Evolutionary conservation across 163 green algal genomes (phyloP), one percentile per base, ranked within the genome.

Genomic region (Volvox carteri): DNA sequence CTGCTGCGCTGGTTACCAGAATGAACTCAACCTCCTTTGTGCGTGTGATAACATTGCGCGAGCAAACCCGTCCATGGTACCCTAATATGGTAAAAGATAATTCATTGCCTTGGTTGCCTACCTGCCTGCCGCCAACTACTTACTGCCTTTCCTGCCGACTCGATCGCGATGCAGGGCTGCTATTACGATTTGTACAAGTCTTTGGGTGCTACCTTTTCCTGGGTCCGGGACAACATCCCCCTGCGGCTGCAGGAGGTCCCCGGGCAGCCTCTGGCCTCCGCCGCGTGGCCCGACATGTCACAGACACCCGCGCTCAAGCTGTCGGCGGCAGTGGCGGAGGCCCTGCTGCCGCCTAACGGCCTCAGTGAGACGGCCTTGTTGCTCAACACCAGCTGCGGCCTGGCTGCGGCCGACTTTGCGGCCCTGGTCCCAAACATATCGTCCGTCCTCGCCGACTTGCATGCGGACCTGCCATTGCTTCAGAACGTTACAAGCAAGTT

Each of bases 181-280:
- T 65, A 28, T 23, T 12, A 12, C 2, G 54, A 65, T 23, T 30
- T 65, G 54, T 65, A 65, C 54, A 65, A 65, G 6, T 65, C 8
- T 2, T 23, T 65, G 54, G 54, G 54, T 23, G 23, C 7, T 1
- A 56, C 14, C 41, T 79, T 79, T 25, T 42, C 41, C 5, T 79
- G 72, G 72, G 72, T 79, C 72, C 16, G 19, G 18, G 72, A 79
- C 42, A 79, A 60, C 72, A 44, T 79, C 35, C 72, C 72, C 3
- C 19, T 79, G 41, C 39, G 41, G 1, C 3, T 60, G 39, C 41
- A 58, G 42, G 41, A 58, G 41, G 41, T 58, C 72, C 41, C 41
- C 23, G 41, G 19, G 11, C 41, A 58, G 42, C 72, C 42, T 7
- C 2, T 39, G 18, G 72, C 72, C 3, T 25, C 19, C 5, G 72